Base-by-base conservation (phyloP, 2,329 filamentous ascomycete species). In the Colletotrichum musicola region DNA sequence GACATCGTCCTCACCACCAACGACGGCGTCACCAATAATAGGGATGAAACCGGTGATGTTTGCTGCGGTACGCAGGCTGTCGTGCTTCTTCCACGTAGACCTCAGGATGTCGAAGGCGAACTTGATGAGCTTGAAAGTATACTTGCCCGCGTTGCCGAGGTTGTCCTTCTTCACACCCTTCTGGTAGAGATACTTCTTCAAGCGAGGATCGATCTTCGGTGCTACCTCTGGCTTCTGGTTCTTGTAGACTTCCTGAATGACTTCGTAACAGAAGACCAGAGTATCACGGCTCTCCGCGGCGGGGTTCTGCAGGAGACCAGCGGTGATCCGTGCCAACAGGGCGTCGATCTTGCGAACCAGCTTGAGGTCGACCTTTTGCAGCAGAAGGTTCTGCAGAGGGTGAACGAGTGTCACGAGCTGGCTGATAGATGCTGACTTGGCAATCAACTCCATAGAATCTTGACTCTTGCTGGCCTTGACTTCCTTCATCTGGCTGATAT, bases 381-480 rank as follows among this genome's bases (percentile, higher is more conserved):
- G 86, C 44, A 99, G 82, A 20, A 99, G 84, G 7, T 89, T 85
- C 74, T 93, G 92, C 54, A 98, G 84, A 1, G 96, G 97, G 61
- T 86, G 86, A 58, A 98, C 86, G 4, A 99, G 88, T 57, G 91
- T 88, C 55, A 91, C 89, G 6, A 98, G 86, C 64, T 90, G 89
- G 59, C 81, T 84, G 25, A 98, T 85, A 1, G 94, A 95, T 1
- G 93, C 91, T 55, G 91, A 94, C 75, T 91, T 93, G 27, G 96
- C 92, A 72, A 98, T 86, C 16, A 98, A 85, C 78, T 98, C 95
- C 91, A 98, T 97, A 0, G 96, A 97, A 77, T 99, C 97, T 75
- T 95, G 97, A 77, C 95, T 98, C 84, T 98, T 99, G 84, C 93
- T 98, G 79, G 93, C 96, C 83, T 97, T 98, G 64, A 99, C 92